These are phyloP conservation scores for Miscanthus sacchariflorus DNA, from an alignment of 202 grass and related monocot species.

Conservation along the genomic window DNA sequence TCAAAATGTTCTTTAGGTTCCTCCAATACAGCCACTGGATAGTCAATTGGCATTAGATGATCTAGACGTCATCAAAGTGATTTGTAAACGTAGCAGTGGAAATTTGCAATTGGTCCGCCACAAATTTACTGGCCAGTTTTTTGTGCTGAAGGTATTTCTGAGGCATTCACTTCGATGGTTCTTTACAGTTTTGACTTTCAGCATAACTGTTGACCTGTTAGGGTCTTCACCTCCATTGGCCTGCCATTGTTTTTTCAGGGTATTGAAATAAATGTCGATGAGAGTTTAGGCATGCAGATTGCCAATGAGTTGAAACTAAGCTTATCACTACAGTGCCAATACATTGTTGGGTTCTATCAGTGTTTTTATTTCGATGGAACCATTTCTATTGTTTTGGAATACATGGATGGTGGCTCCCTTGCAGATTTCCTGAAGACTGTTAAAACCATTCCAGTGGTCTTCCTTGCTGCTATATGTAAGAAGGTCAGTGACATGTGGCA, in stretches of 20 bases:
- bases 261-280: slow-evolving; percentile 90
- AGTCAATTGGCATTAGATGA: slow-evolving; percentile 75
- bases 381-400: slow-evolving; percentile 96
- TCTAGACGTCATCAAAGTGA: slow-evolving; percentile 87
- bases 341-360: slow-evolving; percentile 79
- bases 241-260: slow-evolving; percentile 53
- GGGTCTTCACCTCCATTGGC: background rate
- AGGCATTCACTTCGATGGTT: slow-evolving; percentile 8
- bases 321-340: slow-evolving; percentile 75
- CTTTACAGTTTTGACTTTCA: background rate
- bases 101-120: slow-evolving; percentile 87
- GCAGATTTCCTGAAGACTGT: slow-evolving; percentile 81
- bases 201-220: background rate
- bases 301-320: slow-evolving; percentile 87
- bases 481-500: slow-evolving; percentile 68
- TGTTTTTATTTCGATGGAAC: slow-evolving; percentile 90
- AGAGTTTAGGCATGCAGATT: slow-evolving; percentile 73
- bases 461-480: slow-evolving; percentile 96
- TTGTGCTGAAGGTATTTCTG: slow-evolving; percentile 82
- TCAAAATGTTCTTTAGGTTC: slow-evolving; percentile 55
- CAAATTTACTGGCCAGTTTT: slow-evolving; percentile 84
- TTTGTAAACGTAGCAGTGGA: slow-evolving; percentile 86
- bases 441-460: slow-evolving; percentile 79
- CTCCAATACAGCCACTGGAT: slow-evolving; percentile 57
- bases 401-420: slow-evolving; percentile 96